These are phyloP conservation scores for Quercus glauca DNA, from an alignment of 306 rosid genomes.

Conservation along the genomic window DNA sequence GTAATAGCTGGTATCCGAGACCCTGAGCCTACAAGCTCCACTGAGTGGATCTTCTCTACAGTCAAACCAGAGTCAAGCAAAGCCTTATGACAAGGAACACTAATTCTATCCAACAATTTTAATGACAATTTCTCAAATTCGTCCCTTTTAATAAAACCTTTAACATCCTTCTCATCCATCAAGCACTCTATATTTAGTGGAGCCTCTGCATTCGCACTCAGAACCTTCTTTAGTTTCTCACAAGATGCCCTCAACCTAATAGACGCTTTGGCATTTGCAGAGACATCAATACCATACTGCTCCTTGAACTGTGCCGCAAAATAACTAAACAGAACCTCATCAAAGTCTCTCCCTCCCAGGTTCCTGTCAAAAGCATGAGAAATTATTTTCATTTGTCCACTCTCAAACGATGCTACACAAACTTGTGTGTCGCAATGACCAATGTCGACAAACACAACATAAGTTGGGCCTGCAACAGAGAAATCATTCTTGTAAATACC, in stretches of 20 bases:
- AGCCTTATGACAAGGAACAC: slow-evolving; percentile 42
- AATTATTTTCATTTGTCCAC: slow-evolving; percentile 44
- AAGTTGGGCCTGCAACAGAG: slow-evolving; percentile 27
- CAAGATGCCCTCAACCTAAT: slow-evolving; percentile 45
- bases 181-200: slow-evolving; percentile 57
- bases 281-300: slow-evolving; percentile 41
- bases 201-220: slow-evolving; percentile 61
- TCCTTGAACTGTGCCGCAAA: slow-evolving; percentile 45
- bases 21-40: slow-evolving; percentile 65
- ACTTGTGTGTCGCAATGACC: slow-evolving; percentile 65
- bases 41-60: slow-evolving; percentile 37
- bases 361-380: slow-evolving; percentile 46
- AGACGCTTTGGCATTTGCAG: slow-evolving; percentile 48
- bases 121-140: slow-evolving; percentile 50
- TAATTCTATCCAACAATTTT: slow-evolving; percentile 36
- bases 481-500: slow-evolving; percentile 53
- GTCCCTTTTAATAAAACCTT: slow-evolving; percentile 50
- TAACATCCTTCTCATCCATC: slow-evolving; percentile 61
- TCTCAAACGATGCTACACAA: slow-evolving; percentile 39
- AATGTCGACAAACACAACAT: slow-evolving; percentile 51
- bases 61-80: slow-evolving; percentile 44
- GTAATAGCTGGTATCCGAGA: slow-evolving; percentile 51
- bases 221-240: slow-evolving; percentile 54
- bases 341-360: slow-evolving; percentile 61
- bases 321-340: slow-evolving; percentile 46